Evolutionary conservation across 129 eudicot species (phyloP).

Genomic region (Ambrosia trifida): DNA sequence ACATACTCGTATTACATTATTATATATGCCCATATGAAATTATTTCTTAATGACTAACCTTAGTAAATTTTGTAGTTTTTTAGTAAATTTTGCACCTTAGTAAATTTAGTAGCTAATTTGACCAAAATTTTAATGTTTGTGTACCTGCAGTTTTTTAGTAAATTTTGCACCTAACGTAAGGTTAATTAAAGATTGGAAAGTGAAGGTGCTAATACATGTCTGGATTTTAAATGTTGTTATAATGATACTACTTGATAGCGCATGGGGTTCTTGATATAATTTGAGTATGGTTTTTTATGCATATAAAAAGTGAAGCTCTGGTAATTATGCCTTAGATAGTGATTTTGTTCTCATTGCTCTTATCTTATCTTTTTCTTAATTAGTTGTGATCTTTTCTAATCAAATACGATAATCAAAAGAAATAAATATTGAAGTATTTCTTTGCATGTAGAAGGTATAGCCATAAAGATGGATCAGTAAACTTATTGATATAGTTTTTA

Average conservation of each 20-base stretch:
- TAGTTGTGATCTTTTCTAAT: conserved; percentile 6
- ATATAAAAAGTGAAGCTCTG: conserved; percentile 21
- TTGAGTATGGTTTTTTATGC: conserved; percentile 20
- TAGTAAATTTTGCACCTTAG: no score
- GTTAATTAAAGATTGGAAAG: conserved; percentile 9
- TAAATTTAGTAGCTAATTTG: no score
- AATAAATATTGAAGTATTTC: conserved; percentile 5
- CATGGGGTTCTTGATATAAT: conserved; percentile 29
- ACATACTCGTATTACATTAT: no score
- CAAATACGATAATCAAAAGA: conserved; percentile 14
- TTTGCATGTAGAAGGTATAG: conserved; percentile 20
- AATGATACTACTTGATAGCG: conserved; percentile 33
- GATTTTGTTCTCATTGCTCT: conserved; percentile 20
- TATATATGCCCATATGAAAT: no score
- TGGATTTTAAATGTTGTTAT: conserved; percentile 22
- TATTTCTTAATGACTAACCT: no score
- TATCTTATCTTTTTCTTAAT: conserved; percentile 2
- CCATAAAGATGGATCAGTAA: conserved; percentile 2
- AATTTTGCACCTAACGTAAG: conserved; percentile 13
- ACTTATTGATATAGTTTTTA: background rate
- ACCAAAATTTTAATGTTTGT: no score
- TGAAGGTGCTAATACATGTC: conserved; percentile 7
- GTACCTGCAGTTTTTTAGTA: background rate
- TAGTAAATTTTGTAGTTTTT: no score
- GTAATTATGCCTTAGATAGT: conserved; percentile 24